Percentiles rank a stretch among this genome's conserved stretches.
These are phyloP conservation scores for Kodamaea lidongshanica DNA, from an alignment of 805 yeast species.

Conservation along the genomic window DNA sequence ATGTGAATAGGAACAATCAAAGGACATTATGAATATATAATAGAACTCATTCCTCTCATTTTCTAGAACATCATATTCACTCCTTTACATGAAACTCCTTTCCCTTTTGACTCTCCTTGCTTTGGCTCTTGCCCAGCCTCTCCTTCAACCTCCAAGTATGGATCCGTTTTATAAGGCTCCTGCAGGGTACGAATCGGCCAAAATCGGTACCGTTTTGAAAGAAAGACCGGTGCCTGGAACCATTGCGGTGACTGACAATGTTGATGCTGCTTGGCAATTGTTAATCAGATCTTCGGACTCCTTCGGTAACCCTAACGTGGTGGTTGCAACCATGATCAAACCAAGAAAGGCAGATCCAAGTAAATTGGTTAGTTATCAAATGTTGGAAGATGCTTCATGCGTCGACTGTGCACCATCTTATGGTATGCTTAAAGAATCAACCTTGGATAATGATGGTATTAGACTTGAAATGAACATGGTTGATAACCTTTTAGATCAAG, in stretches of 20 bases:
- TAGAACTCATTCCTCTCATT: too few species aligned
- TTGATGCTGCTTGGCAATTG: slow-evolving; percentile 15
- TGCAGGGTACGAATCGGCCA: slow-evolving; percentile 13
- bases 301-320: slow-evolving; percentile 15
- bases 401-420: slow-evolving; percentile 19
- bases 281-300: slow-evolving; percentile 18
- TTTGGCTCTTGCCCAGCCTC: too few species aligned
- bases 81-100: too few species aligned
- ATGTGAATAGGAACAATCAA: too few species aligned
- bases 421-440: slow-evolving; percentile 11
- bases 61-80: too few species aligned
- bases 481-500: slow-evolving; percentile 15
- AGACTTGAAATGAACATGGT: slow-evolving; percentile 15
- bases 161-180: slow-evolving; percentile 22
- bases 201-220: slow-evolving; percentile 19
- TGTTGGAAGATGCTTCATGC: slow-evolving; percentile 17
- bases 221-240: slow-evolving; percentile 17
- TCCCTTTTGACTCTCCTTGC: too few species aligned
- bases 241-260: slow-evolving; percentile 11
- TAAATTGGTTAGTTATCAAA: slow-evolving; percentile 17
- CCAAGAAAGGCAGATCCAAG: slow-evolving; percentile 20
- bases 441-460: slow-evolving; percentile 9
- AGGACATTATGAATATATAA: too few species aligned
- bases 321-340: slow-evolving; percentile 17
- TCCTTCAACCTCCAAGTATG: slow-evolving; percentile 2